phyloP scores from a whole-genome alignment of 164 flowering plant genomes.

The Amborella trichopoda region DNA sequence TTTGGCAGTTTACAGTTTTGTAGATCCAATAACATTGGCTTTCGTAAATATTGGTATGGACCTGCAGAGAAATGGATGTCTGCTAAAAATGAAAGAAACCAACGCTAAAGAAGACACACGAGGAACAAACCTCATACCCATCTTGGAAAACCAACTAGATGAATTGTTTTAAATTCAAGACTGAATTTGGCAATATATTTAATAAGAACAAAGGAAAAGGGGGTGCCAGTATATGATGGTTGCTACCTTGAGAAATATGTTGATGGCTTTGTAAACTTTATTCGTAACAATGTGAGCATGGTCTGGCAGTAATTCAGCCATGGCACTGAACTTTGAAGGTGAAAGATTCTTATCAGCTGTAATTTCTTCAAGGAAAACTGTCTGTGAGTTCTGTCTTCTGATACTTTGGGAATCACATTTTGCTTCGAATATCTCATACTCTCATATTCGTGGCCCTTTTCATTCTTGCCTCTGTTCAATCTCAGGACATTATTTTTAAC shows the following conservation, averaged over 20 bases:
- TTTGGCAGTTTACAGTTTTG: constrained; percentile 87
- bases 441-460: constrained; percentile 42
- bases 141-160: too few species aligned
- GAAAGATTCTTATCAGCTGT: constrained; percentile 67
- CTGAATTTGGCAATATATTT: too few species aligned
- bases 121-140: too few species aligned
- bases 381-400: constrained; percentile 80
- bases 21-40: constrained; percentile 74
- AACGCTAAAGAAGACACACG: too few species aligned
- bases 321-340: constrained; percentile 59
- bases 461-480: constrained; percentile 27
- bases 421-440: constrained; percentile 88
- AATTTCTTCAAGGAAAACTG: constrained; percentile 79
- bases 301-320: constrained; percentile 90
- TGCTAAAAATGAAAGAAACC: too few species aligned
- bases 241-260: constrained; percentile 75
- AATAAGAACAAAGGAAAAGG: too few species aligned
- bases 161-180: too few species aligned
- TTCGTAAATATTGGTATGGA: constrained; percentile 84
- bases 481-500: too few species aligned
- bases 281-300: constrained; percentile 75
- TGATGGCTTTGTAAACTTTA: constrained; percentile 82
- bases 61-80: constrained; percentile 36
- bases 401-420: constrained; percentile 72
- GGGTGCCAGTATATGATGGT: too few species aligned